A percentile compares a stretch with the other conserved stretches of the same genome.
Conservation (phyloP, 345 rosid species). For the Acer negundo region DNA sequence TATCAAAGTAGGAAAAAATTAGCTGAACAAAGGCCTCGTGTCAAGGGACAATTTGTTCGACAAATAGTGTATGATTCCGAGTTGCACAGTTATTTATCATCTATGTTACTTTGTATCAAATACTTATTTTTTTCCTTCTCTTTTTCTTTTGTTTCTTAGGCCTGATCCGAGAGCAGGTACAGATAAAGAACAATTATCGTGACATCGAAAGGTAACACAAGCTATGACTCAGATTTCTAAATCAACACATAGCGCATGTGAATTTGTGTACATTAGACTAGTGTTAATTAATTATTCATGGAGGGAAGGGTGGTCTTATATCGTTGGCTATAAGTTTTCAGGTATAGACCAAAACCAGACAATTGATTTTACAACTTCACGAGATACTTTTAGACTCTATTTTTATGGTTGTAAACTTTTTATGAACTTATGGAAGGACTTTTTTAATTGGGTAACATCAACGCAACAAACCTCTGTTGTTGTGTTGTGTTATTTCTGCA, state of each 20-base stretch:
- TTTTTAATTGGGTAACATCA: neutral
- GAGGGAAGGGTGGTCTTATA: neutral
- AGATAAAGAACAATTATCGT: conserved; percentile 36
- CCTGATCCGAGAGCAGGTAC: conserved; percentile 31
- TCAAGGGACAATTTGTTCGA: conserved; percentile 65
- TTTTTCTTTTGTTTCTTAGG: conserved; percentile 24
- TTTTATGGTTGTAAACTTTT: neutral
- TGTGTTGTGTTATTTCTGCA: neutral
- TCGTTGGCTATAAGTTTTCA: neutral
- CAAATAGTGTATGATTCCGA: conserved; percentile 31
- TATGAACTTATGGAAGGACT: neutral
- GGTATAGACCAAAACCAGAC: neutral
- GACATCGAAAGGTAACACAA: conserved; percentile 29
- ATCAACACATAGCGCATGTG: conserved; percentile 9
- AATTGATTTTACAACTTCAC: neutral
- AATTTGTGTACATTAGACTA: conserved; percentile 12
- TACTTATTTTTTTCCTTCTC: neutral
- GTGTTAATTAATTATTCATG: neutral
- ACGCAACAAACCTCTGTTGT: neutral
- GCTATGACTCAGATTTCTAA: neutral
- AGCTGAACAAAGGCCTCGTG: conserved; percentile 66
- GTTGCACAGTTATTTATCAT: neutral
- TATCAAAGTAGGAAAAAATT: conserved; percentile 65
- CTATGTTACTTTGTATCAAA: neutral
- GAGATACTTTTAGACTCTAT: neutral